phyloP scores from a whole-genome alignment of 2,329 filamentous ascomycete genomes.

The Talaromyces amestolkiae region DNA sequence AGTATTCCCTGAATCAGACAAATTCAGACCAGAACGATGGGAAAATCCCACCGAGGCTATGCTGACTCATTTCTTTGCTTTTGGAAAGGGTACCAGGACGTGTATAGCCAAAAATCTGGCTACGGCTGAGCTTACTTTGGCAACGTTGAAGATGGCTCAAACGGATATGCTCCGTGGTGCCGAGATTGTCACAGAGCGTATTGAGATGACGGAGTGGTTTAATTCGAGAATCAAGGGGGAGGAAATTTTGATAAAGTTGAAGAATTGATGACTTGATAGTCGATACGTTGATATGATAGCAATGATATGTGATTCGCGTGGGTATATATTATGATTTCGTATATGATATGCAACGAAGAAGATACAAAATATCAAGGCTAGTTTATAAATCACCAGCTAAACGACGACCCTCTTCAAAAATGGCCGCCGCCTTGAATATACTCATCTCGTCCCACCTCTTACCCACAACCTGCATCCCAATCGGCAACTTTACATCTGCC shows the following conservation, averaged over 20 bases:
- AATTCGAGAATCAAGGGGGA: conserved; percentile 53
- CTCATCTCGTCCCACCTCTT: conserved; percentile 29
- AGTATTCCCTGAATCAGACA: conserved; percentile 44
- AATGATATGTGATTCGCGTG: background rate
- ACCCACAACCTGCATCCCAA: conserved; percentile 57
- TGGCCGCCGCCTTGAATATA: conserved; percentile 30
- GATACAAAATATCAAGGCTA: background rate
- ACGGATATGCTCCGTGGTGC: conserved; percentile 48
- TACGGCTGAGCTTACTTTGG: conserved; percentile 44
- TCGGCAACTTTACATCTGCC: conserved; percentile 41
- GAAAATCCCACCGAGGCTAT: conserved; percentile 39
- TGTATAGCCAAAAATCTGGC: conserved; percentile 54
- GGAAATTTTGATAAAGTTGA: conserved; percentile 34
- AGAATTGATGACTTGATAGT: background rate
- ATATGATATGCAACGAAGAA: background rate
- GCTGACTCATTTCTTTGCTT: conserved; percentile 48
- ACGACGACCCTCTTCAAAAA: conserved; percentile 25
- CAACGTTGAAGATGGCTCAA: conserved; percentile 43
- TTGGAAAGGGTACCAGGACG: conserved; percentile 48
- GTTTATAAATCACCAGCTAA: background rate
- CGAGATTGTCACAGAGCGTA: conserved; percentile 38
- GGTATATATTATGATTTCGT: background rate
- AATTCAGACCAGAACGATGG: conserved; percentile 53
- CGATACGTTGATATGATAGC: background rate
- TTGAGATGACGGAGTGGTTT: conserved; percentile 58